phyloP scores from a whole-genome alignment of 441 rosid species.

The Erodium trifolium region DNA sequence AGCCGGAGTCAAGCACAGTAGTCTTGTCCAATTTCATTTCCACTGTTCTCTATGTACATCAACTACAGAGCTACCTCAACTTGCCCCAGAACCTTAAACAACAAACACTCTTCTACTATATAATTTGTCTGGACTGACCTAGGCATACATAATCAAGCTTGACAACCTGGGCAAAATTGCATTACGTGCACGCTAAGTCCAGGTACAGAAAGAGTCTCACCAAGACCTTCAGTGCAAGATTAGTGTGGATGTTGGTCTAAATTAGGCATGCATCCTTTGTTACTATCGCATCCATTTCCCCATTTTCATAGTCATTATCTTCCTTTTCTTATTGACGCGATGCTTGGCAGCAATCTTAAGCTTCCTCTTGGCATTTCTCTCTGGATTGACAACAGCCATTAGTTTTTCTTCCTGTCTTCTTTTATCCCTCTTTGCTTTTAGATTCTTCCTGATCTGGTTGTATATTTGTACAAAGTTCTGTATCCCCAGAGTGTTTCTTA shows the following conservation, averaged over 20 bases:
- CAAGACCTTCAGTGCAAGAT: background rate
- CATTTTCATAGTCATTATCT: constrained; percentile 58
- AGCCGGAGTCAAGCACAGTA: background rate
- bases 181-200: no score
- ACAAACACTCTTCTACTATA: background rate
- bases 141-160: no score
- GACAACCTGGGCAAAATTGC: no score
- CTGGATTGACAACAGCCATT: constrained; percentile 82
- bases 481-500: constrained; percentile 48
- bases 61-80: no score
- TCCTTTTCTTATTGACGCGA: constrained; percentile 70
- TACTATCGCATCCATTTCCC: constrained; percentile 37
- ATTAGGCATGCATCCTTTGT: no score
- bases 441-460: constrained; percentile 49
- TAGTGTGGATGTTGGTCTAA: constrained; percentile 10
- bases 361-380: constrained; percentile 82
- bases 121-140: no score
- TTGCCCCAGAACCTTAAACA: background rate
- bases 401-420: constrained; percentile 70
- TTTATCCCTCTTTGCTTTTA: constrained; percentile 63
- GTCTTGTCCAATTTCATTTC: background rate
- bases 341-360: constrained; percentile 66
- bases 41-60: background rate
- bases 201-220: no score
- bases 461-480: constrained; percentile 48